Base-by-base conservation (phyloP, 192 early-diverging fungal species). In the Thoreauomyces humboldtii region DNA sequence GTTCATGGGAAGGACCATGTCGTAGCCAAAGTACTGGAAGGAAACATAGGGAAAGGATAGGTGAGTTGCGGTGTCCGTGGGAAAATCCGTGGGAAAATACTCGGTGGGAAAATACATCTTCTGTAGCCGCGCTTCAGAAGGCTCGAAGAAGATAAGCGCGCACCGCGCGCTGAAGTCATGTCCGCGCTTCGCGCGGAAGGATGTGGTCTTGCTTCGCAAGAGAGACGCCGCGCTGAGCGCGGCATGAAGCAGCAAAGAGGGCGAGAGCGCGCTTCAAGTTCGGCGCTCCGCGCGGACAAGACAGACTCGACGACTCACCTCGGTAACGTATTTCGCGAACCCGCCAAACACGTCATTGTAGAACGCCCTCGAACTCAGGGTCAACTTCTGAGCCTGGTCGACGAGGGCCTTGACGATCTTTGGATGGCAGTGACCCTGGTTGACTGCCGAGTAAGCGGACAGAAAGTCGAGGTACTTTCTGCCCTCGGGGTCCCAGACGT, bases 1-100 rank as follows among this genome's bases (percentile, higher is more conserved):
- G 84, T 99, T 99, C 91, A 96, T 97, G 47, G 96, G 96, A 42
- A 97, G 80, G 46, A 99, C 91, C 96, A 97, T 99, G 46, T 97
- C 93, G 66, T 90, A 94, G 1, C 91, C 90, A 81, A 98, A 98
- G 78, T 87, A 95, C 75, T 78, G 33, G 22, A 44, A 22, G 59
- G 34, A 61, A 43, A 32, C 12, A 7, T 28, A 41, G 38, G n/a
- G n/a, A 41, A 41, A 41, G n/a, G n/a, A 41, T n/a, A n/a, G n/a
- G n/a, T n/a, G n/a, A n/a, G n/a, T n/a, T n/a, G n/a, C n/a, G n/a
- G n/a, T n/a, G n/a, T n/a, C n/a, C n/a, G n/a, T n/a, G n/a, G n/a
- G n/a, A n/a, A n/a, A n/a, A n/a, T n/a, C n/a, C n/a, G n/a, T n/a
- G n/a, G n/a, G n/a, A n/a, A n/a, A n/a, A n/a, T n/a, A n/a, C n/a